Percentiles rank a stretch among this genome's conserved stretches.
phyloP scores from a whole-genome alignment of 495 filamentous ascomycete species.

The Aspergillus steynii region DNA sequence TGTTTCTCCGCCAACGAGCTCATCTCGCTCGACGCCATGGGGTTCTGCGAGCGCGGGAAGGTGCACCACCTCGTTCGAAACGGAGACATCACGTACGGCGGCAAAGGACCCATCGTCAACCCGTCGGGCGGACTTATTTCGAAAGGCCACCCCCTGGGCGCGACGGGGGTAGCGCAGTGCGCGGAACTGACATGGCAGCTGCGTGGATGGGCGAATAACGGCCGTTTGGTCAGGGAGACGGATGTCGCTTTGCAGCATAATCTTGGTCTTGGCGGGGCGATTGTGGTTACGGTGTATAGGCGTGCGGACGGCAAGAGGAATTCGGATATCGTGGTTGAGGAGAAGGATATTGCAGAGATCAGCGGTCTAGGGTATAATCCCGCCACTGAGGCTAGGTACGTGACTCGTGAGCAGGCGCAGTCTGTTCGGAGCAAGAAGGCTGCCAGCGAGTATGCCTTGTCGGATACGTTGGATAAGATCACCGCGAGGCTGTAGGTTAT shows the following conservation, averaged over 20 bases:
- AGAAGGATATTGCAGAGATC: constrained; percentile 55
- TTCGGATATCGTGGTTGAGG: constrained; percentile 42
- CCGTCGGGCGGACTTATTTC: constrained; percentile 88
- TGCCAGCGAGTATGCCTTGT: constrained; percentile 21
- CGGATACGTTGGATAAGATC: background rate
- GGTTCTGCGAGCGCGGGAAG: constrained; percentile 71
- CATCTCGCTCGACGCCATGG: constrained; percentile 78
- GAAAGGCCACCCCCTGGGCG: constrained; percentile 91
- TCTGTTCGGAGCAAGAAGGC: constrained; percentile 25
- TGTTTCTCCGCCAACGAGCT: constrained; percentile 95
- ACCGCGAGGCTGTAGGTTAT: background rate
- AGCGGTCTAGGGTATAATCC: constrained; percentile 87
- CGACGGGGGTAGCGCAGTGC: constrained; percentile 87
- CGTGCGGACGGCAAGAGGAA: constrained; percentile 70
- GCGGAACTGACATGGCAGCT: constrained; percentile 95
- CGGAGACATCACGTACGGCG: constrained; percentile 89
- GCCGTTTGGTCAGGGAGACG: constrained; percentile 61
- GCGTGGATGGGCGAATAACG: constrained; percentile 89
- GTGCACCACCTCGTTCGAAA: constrained; percentile 87
- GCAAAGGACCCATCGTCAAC: constrained; percentile 74
- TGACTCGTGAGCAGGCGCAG: constrained; percentile 24
- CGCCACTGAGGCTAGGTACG: constrained; percentile 65
- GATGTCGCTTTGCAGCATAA: constrained; percentile 78
- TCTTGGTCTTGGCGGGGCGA: constrained; percentile 80
- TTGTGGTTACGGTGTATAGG: constrained; percentile 64